Base-by-base conservation (phyloP, 129 eudicot species). In the Glebionis coronaria region DNA sequence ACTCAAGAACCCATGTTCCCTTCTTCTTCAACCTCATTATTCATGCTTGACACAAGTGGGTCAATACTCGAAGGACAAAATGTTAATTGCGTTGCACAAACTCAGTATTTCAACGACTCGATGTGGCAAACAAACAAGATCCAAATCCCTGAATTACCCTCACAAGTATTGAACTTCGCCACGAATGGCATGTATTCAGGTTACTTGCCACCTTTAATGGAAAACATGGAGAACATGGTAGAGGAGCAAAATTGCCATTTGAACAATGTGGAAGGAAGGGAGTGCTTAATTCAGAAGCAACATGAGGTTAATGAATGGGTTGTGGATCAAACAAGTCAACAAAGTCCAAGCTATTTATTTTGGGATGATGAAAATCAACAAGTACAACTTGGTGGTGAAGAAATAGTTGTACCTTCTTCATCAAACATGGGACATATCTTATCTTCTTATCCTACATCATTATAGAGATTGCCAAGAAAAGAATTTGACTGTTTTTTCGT, bases 281-380 rank as follows among this genome's bases (percentile, higher is more conserved):
- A 77, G 65, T 82, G 82, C 70, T 46, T 82, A 46, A 13, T 82
- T 72, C 83, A 82, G 51, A 87, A 78, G 78, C 86, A 67, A 75
- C 74, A 78, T 19, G 79, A 75, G 79, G 61, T 82, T 12, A 88
- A 74, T 83, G 85, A 80, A 62, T 90, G 97, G 97, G 82, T 75
- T 28, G 89, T 80, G 42, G 68, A 78, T 67, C 82, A 72, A 66
- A 52, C 78, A 60, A 58, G 71, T 61, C 90, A 81, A 14, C 76
- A 74, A 44, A 83, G 82, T 75, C 79, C 87, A 44, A 75, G 81
- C 27, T 84, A 79, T 76, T 79, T 84, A 74, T 87, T 82, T 69
- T 90, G 97, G 97, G 91, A 88, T 55, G 88, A 72, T 72, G 82
- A 78, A 67, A 69, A 78, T 72, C 82, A 73, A 62, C 85, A 70